Percentiles rank a stretch among this genome's conserved stretches.
phyloP scores from a whole-genome alignment of 208 protist genomes.

The Eutreptiella sp. region DNA sequence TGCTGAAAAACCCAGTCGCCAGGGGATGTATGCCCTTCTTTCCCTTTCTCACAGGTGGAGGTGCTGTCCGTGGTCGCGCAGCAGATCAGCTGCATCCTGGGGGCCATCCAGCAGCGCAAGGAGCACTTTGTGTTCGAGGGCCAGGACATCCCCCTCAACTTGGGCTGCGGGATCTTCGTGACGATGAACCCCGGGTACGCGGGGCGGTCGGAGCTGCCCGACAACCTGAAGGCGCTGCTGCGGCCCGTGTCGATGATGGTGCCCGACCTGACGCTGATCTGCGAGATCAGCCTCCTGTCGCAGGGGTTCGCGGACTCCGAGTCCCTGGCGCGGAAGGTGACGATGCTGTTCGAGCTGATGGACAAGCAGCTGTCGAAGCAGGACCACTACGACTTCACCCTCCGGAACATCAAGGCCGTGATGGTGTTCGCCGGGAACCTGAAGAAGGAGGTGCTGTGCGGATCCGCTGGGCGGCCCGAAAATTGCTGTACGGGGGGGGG shows the following conservation, averaged over 20 bases:
- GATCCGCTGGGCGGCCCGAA: too few relatives aligned
- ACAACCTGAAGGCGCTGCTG: constrained; percentile 96
- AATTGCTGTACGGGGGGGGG: too few relatives aligned
- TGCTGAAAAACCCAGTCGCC: too few relatives aligned
- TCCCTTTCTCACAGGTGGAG: too few relatives aligned
- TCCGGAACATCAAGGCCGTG: constrained; percentile 95
- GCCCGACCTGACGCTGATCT: constrained; percentile 93
- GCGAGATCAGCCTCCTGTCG: constrained; percentile 94
- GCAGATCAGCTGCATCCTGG: constrained; percentile 90
- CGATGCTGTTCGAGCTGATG: constrained; percentile 91
- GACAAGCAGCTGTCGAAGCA: constrained; percentile 96
- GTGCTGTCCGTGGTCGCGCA: constrained; percentile 97
- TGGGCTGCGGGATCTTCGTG: constrained; percentile 93
- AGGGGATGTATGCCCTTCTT: too few relatives aligned
- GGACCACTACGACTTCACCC: constrained; percentile 96
- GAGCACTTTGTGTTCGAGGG: constrained; percentile 84
- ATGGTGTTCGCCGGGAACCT: constrained; percentile 87
- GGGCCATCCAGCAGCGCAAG: constrained; percentile 64
- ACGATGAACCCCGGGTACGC: constrained; percentile 99
- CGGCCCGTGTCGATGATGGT: constrained; percentile 98
- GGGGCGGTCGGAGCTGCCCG: constrained; percentile 94
- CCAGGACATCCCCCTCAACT: constrained; percentile 87
- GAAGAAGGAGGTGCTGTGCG: constrained; percentile 60
- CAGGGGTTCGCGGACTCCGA: constrained; percentile 91
- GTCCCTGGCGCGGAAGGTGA: constrained; percentile 88